These are phyloP conservation scores for Gastrolobium villosum DNA, from an alignment of 306 rosid species.

Conservation along the genomic window DNA sequence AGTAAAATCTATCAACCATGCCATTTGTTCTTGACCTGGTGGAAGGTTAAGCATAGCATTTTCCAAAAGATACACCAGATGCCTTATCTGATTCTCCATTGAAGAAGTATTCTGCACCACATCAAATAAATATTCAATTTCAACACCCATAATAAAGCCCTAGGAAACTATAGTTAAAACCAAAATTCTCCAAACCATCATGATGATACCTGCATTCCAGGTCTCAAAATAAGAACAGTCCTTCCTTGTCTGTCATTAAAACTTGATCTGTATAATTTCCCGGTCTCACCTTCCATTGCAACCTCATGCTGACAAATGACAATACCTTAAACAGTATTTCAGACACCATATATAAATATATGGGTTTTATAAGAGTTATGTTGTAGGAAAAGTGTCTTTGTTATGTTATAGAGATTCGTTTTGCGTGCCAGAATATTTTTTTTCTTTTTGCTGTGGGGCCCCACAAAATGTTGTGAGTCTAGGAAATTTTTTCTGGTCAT, in stretches of 20 bases:
- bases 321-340: constrained; percentile 7
- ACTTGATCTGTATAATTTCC: constrained; percentile 80
- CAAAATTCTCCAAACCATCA: constrained; percentile 23
- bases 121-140: constrained; percentile 48
- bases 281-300: constrained; percentile 66
- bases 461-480: too few relatives aligned
- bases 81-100: constrained; percentile 77
- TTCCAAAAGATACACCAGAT: constrained; percentile 84
- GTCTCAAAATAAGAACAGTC: constrained; percentile 60
- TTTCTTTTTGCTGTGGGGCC: too few relatives aligned
- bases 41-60: constrained; percentile 67
- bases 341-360: constrained; percentile 30
- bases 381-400: too few relatives aligned
- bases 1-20: constrained; percentile 64
- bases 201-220: constrained; percentile 61
- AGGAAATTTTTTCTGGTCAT: too few relatives aligned
- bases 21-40: constrained; percentile 83
- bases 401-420: too few relatives aligned
- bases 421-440: too few relatives aligned
- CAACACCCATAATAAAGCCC: background rate
- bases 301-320: constrained; percentile 54
- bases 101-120: constrained; percentile 77
- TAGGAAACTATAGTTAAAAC: background rate
- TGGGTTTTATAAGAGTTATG: too few relatives aligned
- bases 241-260: constrained; percentile 81